These are phyloP conservation scores for Didymella exigua DNA, from an alignment of 2,329 filamentous ascomycete genomes.

Conservation along the genomic window DNA sequence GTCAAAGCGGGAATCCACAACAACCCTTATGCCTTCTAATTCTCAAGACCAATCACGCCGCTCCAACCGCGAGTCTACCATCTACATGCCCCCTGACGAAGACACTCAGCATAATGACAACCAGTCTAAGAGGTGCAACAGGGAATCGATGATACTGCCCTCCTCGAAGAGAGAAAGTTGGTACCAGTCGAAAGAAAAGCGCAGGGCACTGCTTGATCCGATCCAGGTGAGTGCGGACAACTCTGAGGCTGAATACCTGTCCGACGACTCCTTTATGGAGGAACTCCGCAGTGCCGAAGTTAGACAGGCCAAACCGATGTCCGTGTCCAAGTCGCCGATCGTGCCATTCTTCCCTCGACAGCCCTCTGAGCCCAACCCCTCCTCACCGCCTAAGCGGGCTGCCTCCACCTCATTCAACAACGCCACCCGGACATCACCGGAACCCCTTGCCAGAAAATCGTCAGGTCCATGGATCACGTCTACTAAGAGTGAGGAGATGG, in stretches of 20 bases:
- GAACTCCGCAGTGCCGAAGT: constrained; percentile 82
- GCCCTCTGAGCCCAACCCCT: constrained; percentile 22
- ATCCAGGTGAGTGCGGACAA: constrained; percentile 47
- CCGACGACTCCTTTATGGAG: constrained; percentile 84
- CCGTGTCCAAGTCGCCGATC: constrained; percentile 76
- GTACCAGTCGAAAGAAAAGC: constrained; percentile 45
- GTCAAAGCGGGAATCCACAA: constrained; percentile 13
- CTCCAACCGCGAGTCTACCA: constrained; percentile 42
- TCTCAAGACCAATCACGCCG: constrained; percentile 26
- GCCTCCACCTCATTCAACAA: constrained; percentile 47
- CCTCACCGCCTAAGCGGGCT: constrained; percentile 35
- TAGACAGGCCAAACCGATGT: constrained; percentile 80
- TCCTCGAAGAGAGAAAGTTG: constrained; percentile 32
- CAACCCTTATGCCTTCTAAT: constrained; percentile 26
- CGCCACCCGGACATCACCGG: constrained; percentile 35
- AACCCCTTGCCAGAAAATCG: constrained; percentile 34
- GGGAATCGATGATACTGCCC: constrained; percentile 38
- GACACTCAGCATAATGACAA: constrained; percentile 21
- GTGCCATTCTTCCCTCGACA: constrained; percentile 63
- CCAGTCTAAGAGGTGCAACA: constrained; percentile 30
- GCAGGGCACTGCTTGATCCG: constrained; percentile 49
- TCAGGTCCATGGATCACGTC: constrained; percentile 39
- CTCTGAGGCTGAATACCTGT: constrained; percentile 58
- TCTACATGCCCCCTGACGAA: constrained; percentile 35
- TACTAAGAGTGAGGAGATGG: constrained; percentile 9